Base-by-base conservation (phyloP, 2,329 filamentous ascomycete genomes). In the Pseudogymnoascus sp. region DNA sequence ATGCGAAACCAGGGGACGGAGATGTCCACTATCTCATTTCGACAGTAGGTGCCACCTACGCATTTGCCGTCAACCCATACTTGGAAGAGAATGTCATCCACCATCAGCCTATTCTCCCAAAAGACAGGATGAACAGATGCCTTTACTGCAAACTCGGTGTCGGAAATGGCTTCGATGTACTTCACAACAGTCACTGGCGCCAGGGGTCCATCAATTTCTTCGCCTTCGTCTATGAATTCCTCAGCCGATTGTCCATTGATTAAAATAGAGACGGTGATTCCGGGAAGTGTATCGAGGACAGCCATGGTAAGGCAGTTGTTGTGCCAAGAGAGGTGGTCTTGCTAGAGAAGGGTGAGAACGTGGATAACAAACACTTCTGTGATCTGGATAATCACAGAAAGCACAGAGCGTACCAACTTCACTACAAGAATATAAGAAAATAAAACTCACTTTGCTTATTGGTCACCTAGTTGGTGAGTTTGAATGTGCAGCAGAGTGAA, bases 241-340 rank as follows among this genome's bases (percentile, higher is more conserved):
- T 52, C 35, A 2, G 66, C 63, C 0, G 57, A 57, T 7, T 60
- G n/a, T 6, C 63, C 64, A 19, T 66, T 59, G 12, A 67, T 63
- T n/a, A 56, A 62, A 26, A 70, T 41, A 0, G 64, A 65, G 15
- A 69, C 62, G 13, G 66, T 64, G 2, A 70, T 8, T 2, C 65
- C 68, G 0, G 61, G 63, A 1, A 70, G n/a, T 5, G 61, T 62
- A 10, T 62, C 15, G 19, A 69, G 60, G 18, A 70, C 57, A 2
- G 67, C 67, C 69, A 70, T 70, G 15, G 2, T 52, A 15, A 30
- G 13, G n/a, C 5, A 18, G 3, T 2, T 7, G 45, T 18, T 6
- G 45, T 52, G 45, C 0, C n/a, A 30, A 52, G 26, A 19, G 5
- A 26, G n/a, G 35, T 38, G 35, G 15, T 10, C 35, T 19, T 38